Conservation (phyloP, 352 stramenopile genomes). For the Phytophthora macrochlamydospora region DNA sequence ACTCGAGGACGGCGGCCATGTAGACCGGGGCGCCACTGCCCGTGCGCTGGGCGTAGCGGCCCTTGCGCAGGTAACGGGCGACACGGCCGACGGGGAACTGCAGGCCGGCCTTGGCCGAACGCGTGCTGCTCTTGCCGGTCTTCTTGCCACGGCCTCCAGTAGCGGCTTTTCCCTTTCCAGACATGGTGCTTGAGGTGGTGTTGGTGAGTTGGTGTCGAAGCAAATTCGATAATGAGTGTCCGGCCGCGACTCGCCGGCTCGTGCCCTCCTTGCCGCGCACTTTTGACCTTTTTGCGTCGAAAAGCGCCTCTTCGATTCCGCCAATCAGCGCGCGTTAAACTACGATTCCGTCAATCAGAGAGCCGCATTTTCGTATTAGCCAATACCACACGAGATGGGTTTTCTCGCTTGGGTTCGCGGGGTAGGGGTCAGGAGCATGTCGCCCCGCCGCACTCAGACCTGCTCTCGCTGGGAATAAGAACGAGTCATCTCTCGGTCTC, state of each 20-base stretch:
- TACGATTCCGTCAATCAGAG: conserved; percentile 26
- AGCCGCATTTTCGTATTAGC: not conserved
- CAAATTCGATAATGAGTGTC: conserved; percentile 43
- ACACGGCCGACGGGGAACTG: conserved; percentile 97
- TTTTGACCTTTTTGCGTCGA: conserved; percentile 14
- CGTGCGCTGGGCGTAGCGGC: conserved; percentile 92
- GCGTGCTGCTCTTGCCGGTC: conserved; percentile 57
- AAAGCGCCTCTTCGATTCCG: conserved; percentile 27
- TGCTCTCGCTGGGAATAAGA: not conserved
- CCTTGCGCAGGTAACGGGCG: conserved; percentile 93
- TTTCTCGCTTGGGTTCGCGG: conserved; percentile 23
- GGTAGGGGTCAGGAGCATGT: conserved; percentile 5
- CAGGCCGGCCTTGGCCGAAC: conserved; percentile 92
- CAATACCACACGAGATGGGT: conserved; percentile 8
- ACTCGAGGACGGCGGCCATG: conserved; percentile 95
- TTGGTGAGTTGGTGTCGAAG: conserved; percentile 48
- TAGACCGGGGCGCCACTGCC: conserved; percentile 94
- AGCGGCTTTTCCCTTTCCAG: conserved; percentile 80
- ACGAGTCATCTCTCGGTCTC: conserved; percentile 10
- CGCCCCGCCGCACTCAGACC: conserved; percentile 5
- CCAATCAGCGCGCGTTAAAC: conserved; percentile 8
- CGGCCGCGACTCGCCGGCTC: not conserved
- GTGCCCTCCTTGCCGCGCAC: not conserved
- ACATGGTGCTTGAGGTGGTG: conserved; percentile 52
- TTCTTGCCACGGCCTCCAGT: conserved; percentile 77